Percentiles rank a stretch among this genome's conserved stretches.
phyloP scores from a whole-genome alignment of 495 filamentous ascomycete species.

The Xylaria telfairii region DNA sequence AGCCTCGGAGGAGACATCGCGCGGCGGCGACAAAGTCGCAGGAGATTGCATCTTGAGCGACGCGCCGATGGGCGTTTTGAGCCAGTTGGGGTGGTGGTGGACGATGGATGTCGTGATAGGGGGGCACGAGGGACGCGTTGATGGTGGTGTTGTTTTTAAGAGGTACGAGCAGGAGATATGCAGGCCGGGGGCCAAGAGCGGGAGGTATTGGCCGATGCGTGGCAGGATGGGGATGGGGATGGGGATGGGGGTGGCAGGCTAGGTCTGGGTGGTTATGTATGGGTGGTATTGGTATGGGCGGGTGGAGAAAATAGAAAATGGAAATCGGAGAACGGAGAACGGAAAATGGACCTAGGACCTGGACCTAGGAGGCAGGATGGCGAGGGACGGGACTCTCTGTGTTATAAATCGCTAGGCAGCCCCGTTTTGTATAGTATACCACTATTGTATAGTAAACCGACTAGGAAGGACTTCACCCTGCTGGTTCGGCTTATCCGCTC shows the following conservation, averaged over 20 bases:
- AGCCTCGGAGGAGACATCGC: constrained; percentile 39
- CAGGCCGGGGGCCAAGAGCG: constrained; percentile 27
- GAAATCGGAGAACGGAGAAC: neutral
- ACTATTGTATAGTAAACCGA: neutral
- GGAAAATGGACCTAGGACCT: neutral
- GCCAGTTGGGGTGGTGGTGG: constrained; percentile 1
- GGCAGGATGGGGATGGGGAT: constrained; percentile 15
- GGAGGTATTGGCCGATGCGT: constrained; percentile 26
- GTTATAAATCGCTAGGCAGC: constrained; percentile 2
- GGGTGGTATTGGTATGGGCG: neutral
- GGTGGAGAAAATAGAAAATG: constrained; percentile 23
- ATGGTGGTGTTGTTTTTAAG: constrained; percentile 26
- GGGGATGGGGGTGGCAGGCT: constrained; percentile 22
- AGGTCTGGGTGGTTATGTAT: no score
- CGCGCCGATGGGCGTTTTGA: constrained; percentile 28
- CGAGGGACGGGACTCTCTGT: neutral
- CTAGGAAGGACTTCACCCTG: neutral
- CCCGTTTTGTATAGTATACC: neutral
- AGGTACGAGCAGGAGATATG: constrained; percentile 25
- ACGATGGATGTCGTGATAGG: constrained; percentile 24
- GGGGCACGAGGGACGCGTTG: constrained; percentile 25
- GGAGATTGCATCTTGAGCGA: constrained; percentile 34
- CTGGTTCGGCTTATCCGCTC: neutral
- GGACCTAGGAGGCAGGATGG: constrained; percentile 9
- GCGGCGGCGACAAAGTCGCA: constrained; percentile 33